Conservation (phyloP, 192 early-diverging fungal species). For the Gryganskiella cystojenkinii region DNA sequence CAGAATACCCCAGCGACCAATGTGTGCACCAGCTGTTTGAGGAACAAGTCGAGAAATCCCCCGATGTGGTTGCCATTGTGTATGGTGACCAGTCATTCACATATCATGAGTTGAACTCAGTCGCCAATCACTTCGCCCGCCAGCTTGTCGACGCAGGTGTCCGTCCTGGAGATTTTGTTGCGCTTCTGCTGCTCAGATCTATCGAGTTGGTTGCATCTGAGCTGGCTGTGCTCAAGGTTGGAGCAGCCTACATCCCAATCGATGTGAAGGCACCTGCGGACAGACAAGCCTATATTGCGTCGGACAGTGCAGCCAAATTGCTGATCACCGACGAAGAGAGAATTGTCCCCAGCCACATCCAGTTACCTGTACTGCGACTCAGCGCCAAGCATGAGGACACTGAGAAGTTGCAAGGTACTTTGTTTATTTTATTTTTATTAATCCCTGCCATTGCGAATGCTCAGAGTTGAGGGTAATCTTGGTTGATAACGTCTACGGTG, state of each 20-base stretch:
- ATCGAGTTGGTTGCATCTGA: not conserved
- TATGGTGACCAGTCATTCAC: not conserved
- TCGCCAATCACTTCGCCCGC: not conserved
- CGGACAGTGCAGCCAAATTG: too few species aligned
- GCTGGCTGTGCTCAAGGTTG: constrained; percentile 2
- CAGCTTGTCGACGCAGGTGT: constrained; percentile 4
- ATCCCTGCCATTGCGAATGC: too few species aligned
- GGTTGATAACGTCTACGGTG: too few species aligned
- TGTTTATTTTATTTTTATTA: too few species aligned
- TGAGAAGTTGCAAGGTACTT: too few species aligned
- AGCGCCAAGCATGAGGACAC: too few species aligned
- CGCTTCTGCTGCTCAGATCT: not conserved
- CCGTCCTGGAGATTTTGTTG: not conserved
- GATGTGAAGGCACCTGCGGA: not conserved
- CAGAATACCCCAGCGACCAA: too few species aligned
- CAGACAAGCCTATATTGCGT: too few species aligned
- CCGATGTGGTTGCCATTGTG: constrained; percentile 1
- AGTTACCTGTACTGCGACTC: too few species aligned
- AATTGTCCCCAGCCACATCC: too few species aligned
- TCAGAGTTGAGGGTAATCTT: too few species aligned
- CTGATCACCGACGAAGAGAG: too few species aligned
- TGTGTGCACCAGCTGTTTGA: constrained; percentile 5
- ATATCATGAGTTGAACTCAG: not conserved
- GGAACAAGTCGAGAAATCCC: constrained; percentile 1
- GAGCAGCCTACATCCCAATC: constrained; percentile 1